Evolutionary conservation across 768 basidiomycete genomes (phyloP).

Genomic region (Ramaria sp.): DNA sequence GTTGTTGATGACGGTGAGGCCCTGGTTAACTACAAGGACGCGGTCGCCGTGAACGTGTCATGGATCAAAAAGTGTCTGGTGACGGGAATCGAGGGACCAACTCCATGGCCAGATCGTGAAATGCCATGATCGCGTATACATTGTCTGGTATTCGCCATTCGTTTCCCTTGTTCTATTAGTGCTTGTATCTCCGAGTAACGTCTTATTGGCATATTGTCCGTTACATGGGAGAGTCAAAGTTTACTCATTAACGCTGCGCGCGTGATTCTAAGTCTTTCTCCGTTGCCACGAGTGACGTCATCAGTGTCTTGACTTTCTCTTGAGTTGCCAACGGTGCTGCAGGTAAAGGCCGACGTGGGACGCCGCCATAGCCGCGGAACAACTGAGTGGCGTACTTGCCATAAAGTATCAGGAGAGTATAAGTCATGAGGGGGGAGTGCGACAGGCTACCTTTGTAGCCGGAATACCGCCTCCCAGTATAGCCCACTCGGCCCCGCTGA

Average conservation of each 20-base stretch:
- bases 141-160: background rate
- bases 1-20: conserved; percentile 35
- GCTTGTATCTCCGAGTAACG: no score
- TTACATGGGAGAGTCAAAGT: background rate
- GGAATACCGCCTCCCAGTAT: conserved; percentile 12
- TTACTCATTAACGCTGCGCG: background rate
- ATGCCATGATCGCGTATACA: background rate
- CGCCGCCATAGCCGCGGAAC: conserved; percentile 60
- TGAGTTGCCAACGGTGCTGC: conserved; percentile 21
- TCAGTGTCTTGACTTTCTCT: conserved; percentile 3
- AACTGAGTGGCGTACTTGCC: conserved; percentile 7
- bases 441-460: conserved; percentile 7
- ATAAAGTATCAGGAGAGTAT: background rate
- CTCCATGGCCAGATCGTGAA: conserved; percentile 5
- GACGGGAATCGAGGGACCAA: conserved; percentile 30
- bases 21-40: conserved; percentile 16
- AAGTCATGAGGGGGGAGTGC: background rate
- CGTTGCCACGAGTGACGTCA: background rate
- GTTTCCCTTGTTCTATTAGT: no score
- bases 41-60: conserved; percentile 38
- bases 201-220: no score
- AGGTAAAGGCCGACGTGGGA: conserved; percentile 64
- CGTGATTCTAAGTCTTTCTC: background rate
- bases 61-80: conserved; percentile 79
- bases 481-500: conserved; percentile 10